Conservation (phyloP, 257 asterid genomes). For the Avicennia marina region DNA sequence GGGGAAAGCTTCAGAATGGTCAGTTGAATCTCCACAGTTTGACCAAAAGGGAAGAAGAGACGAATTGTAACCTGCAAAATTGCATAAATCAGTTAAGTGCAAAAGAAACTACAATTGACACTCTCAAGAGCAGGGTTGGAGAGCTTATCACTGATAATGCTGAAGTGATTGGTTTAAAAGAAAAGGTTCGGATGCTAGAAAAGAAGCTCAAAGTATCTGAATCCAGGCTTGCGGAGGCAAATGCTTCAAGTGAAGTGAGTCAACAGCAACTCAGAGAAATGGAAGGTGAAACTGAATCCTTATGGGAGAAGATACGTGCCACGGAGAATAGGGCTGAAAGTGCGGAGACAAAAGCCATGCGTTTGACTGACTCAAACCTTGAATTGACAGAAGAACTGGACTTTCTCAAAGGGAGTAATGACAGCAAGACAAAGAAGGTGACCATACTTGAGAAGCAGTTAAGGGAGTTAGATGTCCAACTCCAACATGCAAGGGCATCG, state of each 20-base stretch:
- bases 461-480: conserved; percentile 56
- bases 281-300: conserved; percentile 24
- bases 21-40: conserved; percentile 26
- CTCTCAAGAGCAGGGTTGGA: conserved; percentile 34
- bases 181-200: conserved; percentile 42
- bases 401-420: conserved; percentile 62
- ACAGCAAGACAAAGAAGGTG: conserved; percentile 46
- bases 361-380: conserved; percentile 63
- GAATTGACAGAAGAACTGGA: conserved; percentile 74
- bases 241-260: conserved; percentile 8
- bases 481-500: conserved; percentile 64
- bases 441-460: conserved; percentile 65
- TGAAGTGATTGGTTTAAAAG: conserved; percentile 43
- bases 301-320: conserved; percentile 18
- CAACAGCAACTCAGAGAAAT: conserved; percentile 10
- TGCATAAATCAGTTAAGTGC: conserved; percentile 36
- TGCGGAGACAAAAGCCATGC: conserved; percentile 34
- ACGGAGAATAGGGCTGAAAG: conserved; percentile 20
- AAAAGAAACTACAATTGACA: conserved; percentile 39
- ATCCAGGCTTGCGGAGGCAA: conserved; percentile 20
- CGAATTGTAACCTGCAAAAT: conserved; percentile 32
- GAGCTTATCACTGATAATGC: conserved; percentile 41
- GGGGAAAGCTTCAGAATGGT: conserved; percentile 40
- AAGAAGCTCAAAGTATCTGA: conserved; percentile 33
- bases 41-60: conserved; percentile 40